Base-by-base conservation (phyloP, 495 filamentous ascomycete species). In the Acidomyces sp. region DNA sequence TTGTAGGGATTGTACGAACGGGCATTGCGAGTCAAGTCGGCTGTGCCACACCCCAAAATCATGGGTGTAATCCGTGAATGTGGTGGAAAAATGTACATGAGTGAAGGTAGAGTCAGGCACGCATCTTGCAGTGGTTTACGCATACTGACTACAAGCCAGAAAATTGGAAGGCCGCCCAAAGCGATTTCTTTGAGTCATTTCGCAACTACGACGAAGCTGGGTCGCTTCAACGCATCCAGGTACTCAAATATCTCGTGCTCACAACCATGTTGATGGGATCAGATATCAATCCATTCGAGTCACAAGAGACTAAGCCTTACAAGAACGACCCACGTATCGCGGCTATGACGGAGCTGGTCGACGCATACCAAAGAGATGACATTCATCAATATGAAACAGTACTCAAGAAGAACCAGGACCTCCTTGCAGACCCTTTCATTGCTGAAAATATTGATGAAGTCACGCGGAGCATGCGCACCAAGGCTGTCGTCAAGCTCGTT, bases 41-140 rank as follows among this genome's bases (percentile, higher is more conserved):
- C 92, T 0, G 92, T 97, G 6, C 87, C 90, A 9, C 90, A 97
- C 61, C 90, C 90, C 37, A 93, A 93, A 65, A 93, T 97, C 54
- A 95, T 96, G 84, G 90, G 90, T 23, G 85, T 96, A 56, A 96
- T 97, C 55, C 81, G 92, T 36, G 90, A 97, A 62, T 96, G 90
- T 59, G 92, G 90, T 49, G 90, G 90, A 45, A 97, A 97, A 67
- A 97, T 97, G 90, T 87, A 97, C 62, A 95, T 97, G 92, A 93
- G 84, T 55, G 90, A 97, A 67, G 68, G 65, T 63, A 52, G 39
- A n/a, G 49, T 23, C 27, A 29, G 22, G 33, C 22, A 44, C 48
- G 37, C 43, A 19, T 37, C 36, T 31, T 32, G 25, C 32, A 25
- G 24, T 12, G 7, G 24, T 29, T 37, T 24, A 17, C 25, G 21